Base-by-base conservation (phyloP, 352 stramenopile species). In the Thalassiosira gravida region DNA sequence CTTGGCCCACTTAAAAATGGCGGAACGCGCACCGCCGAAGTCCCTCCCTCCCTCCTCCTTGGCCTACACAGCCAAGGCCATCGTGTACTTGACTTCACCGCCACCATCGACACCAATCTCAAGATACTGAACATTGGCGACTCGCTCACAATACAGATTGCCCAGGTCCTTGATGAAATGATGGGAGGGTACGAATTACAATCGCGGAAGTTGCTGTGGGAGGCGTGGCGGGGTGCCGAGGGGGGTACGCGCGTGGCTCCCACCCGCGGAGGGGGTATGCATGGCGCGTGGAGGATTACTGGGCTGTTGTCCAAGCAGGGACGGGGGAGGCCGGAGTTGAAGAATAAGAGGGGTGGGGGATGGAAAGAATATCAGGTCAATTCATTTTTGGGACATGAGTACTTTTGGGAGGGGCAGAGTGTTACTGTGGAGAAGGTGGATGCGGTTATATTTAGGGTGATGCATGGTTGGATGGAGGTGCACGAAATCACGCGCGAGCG, bases 81-180 rank as follows among this genome's bases (percentile, higher is more conserved):
- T 22, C 64, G 61, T 20, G 47, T 88, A 1, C 44, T 88, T 14
- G 67, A 86, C 52, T 83, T 87, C 30, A 82, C 73, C 13, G 62
- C 67, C 0, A 61, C 64, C 13, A 73, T 87, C 13, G 53, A 42
- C 25, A 86, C 83, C 1, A 68, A 83, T 59, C 49, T 90, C 1
- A 83, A 78, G 42, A 47, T 90, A 18, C 30, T 90, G 20, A 29
- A 72, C 14, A 77, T 90, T 39, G 83, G 83, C 20, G 80, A 88
- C 50, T 87, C 72, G 3, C 76, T 88, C 14, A 61, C 65, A 20
- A 57, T 88, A 20, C 80, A 90, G 56, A 58, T 90, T 14, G 57
- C 70, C 14, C 35, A 86, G 61, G n/a, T 59, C 16, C 62, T 90
- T 53, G 76, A 90, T 72, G 80, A 86, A 74, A 80, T 74, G 6